Conservation (phyloP, 1,284 basidiomycete genomes). For the Athelia sp. region DNA sequence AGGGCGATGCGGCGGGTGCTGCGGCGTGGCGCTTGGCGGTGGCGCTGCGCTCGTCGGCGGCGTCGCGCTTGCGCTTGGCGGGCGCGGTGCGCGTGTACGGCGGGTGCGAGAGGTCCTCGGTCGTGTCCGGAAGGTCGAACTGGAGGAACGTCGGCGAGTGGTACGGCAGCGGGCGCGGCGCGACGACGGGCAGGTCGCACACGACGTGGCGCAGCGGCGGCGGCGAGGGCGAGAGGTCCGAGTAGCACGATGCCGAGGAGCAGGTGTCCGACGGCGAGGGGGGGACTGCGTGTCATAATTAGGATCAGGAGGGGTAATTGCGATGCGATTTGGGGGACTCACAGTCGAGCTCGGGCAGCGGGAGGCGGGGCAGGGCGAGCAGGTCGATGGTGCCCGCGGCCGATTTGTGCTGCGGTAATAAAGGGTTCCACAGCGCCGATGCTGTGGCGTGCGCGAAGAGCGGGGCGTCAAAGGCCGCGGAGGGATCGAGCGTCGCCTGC, state of each 20-base stretch:
- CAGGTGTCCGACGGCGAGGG: slow-evolving; percentile 39
- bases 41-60: slow-evolving; percentile 18
- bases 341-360: slow-evolving; percentile 4
- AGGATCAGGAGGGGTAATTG: background rate
- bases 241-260: slow-evolving; percentile 20
- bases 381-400: slow-evolving; percentile 2
- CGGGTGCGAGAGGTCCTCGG: slow-evolving; percentile 64
- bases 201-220: slow-evolving; percentile 36
- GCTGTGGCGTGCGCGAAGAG: background rate
- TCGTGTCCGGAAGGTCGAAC: slow-evolving; percentile 61
- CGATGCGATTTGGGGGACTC: background rate
- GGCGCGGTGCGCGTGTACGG: slow-evolving; percentile 49
- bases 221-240: slow-evolving; percentile 13
- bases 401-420: background rate
- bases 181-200: slow-evolving; percentile 60
- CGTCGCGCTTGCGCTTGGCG: slow-evolving; percentile 49
- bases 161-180: slow-evolving; percentile 62
- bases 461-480: background rate
- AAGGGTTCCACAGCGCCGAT: background rate
- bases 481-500: background rate
- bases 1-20: background rate
- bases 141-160: slow-evolving; percentile 65
- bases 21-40: background rate
- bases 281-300: slow-evolving; percentile 21
- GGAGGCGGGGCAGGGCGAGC: slow-evolving; percentile 3